Percentiles rank a stretch among this genome's conserved stretches.
Conservation (phyloP, 768 basidiomycete genomes). For the Roridomyces roridus region DNA sequence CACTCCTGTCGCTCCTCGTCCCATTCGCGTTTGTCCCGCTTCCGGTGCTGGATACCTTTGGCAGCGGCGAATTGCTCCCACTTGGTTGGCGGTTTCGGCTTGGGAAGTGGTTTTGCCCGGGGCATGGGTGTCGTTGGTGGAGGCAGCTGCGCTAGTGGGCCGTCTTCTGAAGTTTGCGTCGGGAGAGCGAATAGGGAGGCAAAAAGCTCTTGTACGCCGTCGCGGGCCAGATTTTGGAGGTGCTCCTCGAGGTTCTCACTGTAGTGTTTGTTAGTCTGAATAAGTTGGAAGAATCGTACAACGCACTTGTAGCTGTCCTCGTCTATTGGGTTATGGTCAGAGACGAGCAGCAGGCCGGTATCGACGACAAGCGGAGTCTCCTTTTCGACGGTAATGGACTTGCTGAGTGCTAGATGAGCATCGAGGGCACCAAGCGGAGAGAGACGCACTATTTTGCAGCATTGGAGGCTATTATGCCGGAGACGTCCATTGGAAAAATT, state of each 20-base stretch:
- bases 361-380: slow-evolving; percentile 84
- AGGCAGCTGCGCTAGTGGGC: slow-evolving; percentile 85
- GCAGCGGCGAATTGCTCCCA: slow-evolving; percentile 96
- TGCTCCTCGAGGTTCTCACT: slow-evolving; percentile 84
- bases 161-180: slow-evolving; percentile 73
- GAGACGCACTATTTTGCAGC: slow-evolving; percentile 69
- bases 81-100: slow-evolving; percentile 91
- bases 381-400: slow-evolving; percentile 74
- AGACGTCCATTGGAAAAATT: slow-evolving; percentile 72
- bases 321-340: slow-evolving; percentile 89
- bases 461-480: slow-evolving; percentile 76
- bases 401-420: slow-evolving; percentile 45
- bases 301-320: slow-evolving; percentile 81
- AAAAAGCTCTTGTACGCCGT: slow-evolving; percentile 84
- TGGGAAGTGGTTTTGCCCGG: slow-evolving; percentile 90
- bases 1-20: slow-evolving; percentile 95
- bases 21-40: slow-evolving; percentile 83
- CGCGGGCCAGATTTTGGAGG: slow-evolving; percentile 78
- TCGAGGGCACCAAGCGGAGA: neutral
- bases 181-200: slow-evolving; percentile 84
- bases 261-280: slow-evolving; percentile 3
- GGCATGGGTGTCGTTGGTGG: slow-evolving; percentile 79
- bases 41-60: slow-evolving; percentile 89
- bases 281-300: neutral
- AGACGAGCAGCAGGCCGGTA: slow-evolving; percentile 81